Conservation (phyloP, 2,329 filamentous ascomycete species). For the Cladosporium oxysporum region DNA sequence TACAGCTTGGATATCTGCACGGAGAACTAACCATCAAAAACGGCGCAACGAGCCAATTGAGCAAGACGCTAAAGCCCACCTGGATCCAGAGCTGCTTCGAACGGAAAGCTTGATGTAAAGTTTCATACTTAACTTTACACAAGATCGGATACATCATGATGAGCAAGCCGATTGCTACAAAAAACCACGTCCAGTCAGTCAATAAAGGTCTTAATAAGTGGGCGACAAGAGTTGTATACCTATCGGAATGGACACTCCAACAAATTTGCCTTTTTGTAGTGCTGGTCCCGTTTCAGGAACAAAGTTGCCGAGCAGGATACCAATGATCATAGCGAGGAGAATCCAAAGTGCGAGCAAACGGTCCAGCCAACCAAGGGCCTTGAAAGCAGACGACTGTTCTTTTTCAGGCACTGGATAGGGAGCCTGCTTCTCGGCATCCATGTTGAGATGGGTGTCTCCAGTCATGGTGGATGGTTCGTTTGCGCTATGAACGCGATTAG, state of each 20-base stretch:
- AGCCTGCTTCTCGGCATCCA: slow-evolving; percentile 4
- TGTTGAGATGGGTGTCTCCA: neutral
- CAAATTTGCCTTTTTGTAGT: slow-evolving; percentile 70
- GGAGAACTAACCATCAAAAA: slow-evolving; percentile 66
- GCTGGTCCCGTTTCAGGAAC: slow-evolving; percentile 61
- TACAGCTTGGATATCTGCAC: neutral
- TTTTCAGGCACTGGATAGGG: neutral
- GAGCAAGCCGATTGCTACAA: slow-evolving; percentile 67
- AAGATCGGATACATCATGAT: slow-evolving; percentile 93
- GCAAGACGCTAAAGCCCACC: slow-evolving; percentile 69
- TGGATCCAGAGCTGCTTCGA: slow-evolving; percentile 70
- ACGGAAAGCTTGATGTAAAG: slow-evolving; percentile 65
- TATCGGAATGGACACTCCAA: slow-evolving; percentile 67
- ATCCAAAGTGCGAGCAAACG: slow-evolving; percentile 60
- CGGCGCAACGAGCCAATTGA: slow-evolving; percentile 84
- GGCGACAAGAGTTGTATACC: too few relatives aligned
- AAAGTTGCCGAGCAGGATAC: slow-evolving; percentile 74
- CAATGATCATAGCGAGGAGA: slow-evolving; percentile 71
- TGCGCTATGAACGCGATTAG: too few relatives aligned
- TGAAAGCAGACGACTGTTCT: slow-evolving; percentile 29
- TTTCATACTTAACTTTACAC: slow-evolving; percentile 78
- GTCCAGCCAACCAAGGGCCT: slow-evolving; percentile 44
- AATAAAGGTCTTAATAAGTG: too few relatives aligned
- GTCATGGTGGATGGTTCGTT: neutral
- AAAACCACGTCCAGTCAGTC: too few relatives aligned